Percentiles rank a stretch among this genome's conserved stretches.
Evolutionary conservation across 192 early-diverging fungal species (phyloP).

Genomic region (Podila epicladia): DNA sequence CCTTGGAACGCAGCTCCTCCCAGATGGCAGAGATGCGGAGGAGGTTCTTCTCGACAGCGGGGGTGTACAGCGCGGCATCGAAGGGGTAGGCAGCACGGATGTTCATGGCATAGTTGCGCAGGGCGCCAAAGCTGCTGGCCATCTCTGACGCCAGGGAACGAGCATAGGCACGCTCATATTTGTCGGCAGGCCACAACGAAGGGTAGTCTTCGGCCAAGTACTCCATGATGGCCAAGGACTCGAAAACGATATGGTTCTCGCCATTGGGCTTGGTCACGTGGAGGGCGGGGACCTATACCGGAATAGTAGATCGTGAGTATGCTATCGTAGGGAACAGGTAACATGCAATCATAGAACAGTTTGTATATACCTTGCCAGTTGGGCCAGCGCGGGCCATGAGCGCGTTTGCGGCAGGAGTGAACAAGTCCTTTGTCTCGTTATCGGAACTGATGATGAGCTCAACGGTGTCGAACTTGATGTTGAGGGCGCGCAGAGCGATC

Average conservation of each 20-base stretch:
- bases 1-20: constrained; percentile 43
- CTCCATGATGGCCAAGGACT: constrained; percentile 47
- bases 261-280: constrained; percentile 22
- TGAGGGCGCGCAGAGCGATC: constrained; percentile 29
- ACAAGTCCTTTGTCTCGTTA: constrained; percentile 15
- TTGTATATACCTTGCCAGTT: constrained; percentile 19
- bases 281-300: constrained; percentile 17
- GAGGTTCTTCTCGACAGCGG: constrained; percentile 15
- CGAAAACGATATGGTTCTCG: constrained; percentile 45
- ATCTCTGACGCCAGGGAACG: constrained; percentile 48
- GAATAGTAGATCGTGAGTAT: too few relatives aligned
- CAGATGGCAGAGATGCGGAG: constrained; percentile 33
- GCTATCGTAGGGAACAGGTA: too few relatives aligned
- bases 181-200: constrained; percentile 41
- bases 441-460: constrained; percentile 2
- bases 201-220: constrained; percentile 52
- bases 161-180: constrained; percentile 45
- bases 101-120: constrained; percentile 51
- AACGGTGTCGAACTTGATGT: constrained; percentile 24
- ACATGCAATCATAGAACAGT: too few relatives aligned
- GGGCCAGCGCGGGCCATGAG: constrained; percentile 44
- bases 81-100: constrained; percentile 20
- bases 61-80: constrained; percentile 21
- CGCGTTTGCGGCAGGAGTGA: constrained; percentile 10
- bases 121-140: constrained; percentile 28